Conservation (phyloP, 164 flowering plant genomes). For the Magnolia changhungtana region DNA sequence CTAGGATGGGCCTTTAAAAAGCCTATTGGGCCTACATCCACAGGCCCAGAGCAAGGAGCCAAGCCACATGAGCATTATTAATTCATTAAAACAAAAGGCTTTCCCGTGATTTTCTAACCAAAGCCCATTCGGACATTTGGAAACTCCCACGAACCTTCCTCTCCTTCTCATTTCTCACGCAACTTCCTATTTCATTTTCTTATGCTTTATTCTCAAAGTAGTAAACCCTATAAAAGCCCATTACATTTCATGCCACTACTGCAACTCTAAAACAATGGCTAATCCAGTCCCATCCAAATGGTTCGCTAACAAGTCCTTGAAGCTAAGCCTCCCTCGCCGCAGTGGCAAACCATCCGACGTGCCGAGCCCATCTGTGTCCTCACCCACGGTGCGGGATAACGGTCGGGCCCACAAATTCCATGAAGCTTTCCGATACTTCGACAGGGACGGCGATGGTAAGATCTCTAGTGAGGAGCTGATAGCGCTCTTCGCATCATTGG, state of each 20-base stretch:
- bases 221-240: not conserved
- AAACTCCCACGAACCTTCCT: slow-evolving; percentile 8
- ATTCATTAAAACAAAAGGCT: too few species aligned
- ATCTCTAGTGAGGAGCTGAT: slow-evolving; percentile 58
- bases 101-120: too few species aligned
- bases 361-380: not conserved
- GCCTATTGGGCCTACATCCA: too few species aligned
- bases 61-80: too few species aligned
- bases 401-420: slow-evolving; percentile 30
- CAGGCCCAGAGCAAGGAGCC: too few species aligned
- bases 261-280: not conserved
- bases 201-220: not conserved
- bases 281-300: slow-evolving; percentile 2
- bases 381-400: not conserved
- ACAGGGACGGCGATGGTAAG: slow-evolving; percentile 63
- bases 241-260: not conserved
- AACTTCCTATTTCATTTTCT: not conserved
- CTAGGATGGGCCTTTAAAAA: too few species aligned
- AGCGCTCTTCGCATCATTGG: slow-evolving; percentile 49
- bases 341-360: not conserved
- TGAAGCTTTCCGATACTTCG: slow-evolving; percentile 60
- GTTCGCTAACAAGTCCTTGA: slow-evolving; percentile 13
- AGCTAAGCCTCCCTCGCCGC: slow-evolving; percentile 10
- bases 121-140: not conserved
- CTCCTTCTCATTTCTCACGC: not conserved